Base-by-base conservation (phyloP, 2,329 filamentous ascomycete genomes). In the Hypoxylon sp. region DNA sequence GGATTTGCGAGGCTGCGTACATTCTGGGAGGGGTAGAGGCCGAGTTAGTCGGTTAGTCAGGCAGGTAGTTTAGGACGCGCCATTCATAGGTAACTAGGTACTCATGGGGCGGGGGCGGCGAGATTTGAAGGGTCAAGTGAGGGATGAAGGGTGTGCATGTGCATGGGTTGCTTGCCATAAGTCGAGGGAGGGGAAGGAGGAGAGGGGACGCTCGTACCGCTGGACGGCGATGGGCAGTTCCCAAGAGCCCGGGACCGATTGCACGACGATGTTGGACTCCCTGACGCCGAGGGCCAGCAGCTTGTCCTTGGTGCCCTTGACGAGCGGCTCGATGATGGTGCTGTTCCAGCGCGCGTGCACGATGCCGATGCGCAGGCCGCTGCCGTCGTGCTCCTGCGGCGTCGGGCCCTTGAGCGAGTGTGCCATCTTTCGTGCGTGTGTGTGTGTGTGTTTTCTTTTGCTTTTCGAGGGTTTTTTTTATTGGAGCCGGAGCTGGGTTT, bases 331-430 rank as follows among this genome's bases (percentile, higher is more conserved):
- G 81, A 98, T 97, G 79, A 99, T 93, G 73, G 87, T 87, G 72
- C 86, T 87, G 84, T 99, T 99, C 96, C 96, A 99, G 76, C 96
- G 91, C 65, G 95, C 95, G 83, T 98, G 96, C 65, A 99, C 88
- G 78, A 99, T 98, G 78, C 92, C 95, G 79, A 99, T 91, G 78
- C 96, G 93, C 71, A 99, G 88, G 76, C 84, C 85, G 75, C 89
- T 89, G 80, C 92, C 92, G 78, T 91, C 85, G 80, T 89, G 85
- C 74, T 86, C 82, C 78, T 89, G 82, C 59, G 83, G 82, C 71
- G 82, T 82, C n/a, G 87, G 87, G 65, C 86, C 86, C 76, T 89
- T 89, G 79, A 86, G 80, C 27, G 77, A 75, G 65, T 84, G 83
- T 80, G 85, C 83, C 67, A 75, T 77, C 54, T 47, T 27, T 27